A percentile compares a stretch with the other conserved stretches of the same genome.
These are phyloP conservation scores for Termitomyces sp. DNA, from an alignment of 768 basidiomycete genomes.

Conservation along the genomic window DNA sequence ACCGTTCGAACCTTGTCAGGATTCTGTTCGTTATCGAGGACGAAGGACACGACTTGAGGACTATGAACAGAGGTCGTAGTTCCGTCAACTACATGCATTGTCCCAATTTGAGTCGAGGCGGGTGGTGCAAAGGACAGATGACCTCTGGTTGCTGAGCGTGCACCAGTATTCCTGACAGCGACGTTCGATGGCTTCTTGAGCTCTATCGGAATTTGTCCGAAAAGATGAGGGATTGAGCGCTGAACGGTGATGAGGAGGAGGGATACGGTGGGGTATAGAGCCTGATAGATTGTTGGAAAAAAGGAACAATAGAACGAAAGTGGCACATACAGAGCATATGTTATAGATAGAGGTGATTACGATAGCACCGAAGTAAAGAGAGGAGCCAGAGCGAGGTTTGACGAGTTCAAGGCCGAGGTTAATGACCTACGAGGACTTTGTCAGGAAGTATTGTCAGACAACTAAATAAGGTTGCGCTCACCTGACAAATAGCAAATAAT, in stretches of 20 bases:
- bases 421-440: constrained; percentile 1
- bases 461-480: background rate
- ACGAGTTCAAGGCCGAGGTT: constrained; percentile 11
- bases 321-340: constrained; percentile 5
- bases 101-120: constrained; percentile 5
- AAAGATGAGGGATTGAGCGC: constrained; percentile 11
- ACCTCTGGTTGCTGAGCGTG: constrained; percentile 8
- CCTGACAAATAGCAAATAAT: constrained; percentile 8
- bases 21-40: background rate
- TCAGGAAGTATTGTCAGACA: background rate
- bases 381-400: constrained; percentile 2
- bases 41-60: constrained; percentile 6
- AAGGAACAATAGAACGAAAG: background rate
- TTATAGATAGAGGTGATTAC: constrained; percentile 11
- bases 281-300: background rate
- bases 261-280: constrained; percentile 6
- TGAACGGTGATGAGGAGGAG: constrained; percentile 6
- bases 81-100: background rate
- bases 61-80: background rate
- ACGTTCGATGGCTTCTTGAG: background rate
- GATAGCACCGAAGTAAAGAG: constrained; percentile 8
- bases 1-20: constrained; percentile 5
- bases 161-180: background rate
- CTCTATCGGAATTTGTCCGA: background rate
- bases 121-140: constrained; percentile 7